These are phyloP conservation scores for Fraxinus greggii DNA, from an alignment of 305 asterid species.

Conservation along the genomic window DNA sequence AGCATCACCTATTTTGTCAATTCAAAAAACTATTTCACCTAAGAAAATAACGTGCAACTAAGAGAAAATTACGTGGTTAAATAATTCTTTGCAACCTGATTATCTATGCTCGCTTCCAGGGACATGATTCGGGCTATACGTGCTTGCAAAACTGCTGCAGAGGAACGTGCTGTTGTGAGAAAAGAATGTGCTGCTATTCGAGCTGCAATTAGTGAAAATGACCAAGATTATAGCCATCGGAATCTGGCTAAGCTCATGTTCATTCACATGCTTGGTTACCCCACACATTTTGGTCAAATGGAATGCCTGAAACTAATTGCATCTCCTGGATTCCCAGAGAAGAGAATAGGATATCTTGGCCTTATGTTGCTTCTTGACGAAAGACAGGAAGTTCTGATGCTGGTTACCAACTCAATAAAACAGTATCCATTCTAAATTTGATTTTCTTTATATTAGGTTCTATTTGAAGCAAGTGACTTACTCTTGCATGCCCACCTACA, in stretches of 20 bases:
- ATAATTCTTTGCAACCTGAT: slow-evolving; percentile 11
- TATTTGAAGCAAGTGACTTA: slow-evolving; percentile 16
- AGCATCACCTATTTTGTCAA: neutral
- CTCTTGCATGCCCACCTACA: neutral
- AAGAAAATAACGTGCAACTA: neutral
- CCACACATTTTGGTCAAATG: slow-evolving; percentile 99
- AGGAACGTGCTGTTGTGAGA: slow-evolving; percentile 94
- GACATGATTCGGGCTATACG: slow-evolving; percentile 97
- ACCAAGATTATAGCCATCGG: slow-evolving; percentile 86
- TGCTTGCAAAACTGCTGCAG: slow-evolving; percentile 95
- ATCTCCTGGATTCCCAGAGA: slow-evolving; percentile 95
- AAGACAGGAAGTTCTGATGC: slow-evolving; percentile 98
- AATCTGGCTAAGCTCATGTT: slow-evolving; percentile 99
- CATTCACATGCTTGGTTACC: slow-evolving; percentile 99
- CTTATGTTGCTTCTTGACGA: slow-evolving; percentile 99
- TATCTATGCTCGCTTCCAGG: slow-evolving; percentile 44
- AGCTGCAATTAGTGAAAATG: slow-evolving; percentile 89
- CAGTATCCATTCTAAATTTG: slow-evolving; percentile 58
- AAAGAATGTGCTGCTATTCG: slow-evolving; percentile 98
- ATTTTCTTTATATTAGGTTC: slow-evolving; percentile 16
- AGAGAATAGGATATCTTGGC: slow-evolving; percentile 99
- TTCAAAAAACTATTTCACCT: neutral
- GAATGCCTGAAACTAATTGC: slow-evolving; percentile 97
- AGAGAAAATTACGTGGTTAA: slow-evolving; percentile 10
- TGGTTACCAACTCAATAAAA: slow-evolving; percentile 96